Conservation (phyloP, 108 stramenopile genomes). For the Heterococcus sp. region DNA sequence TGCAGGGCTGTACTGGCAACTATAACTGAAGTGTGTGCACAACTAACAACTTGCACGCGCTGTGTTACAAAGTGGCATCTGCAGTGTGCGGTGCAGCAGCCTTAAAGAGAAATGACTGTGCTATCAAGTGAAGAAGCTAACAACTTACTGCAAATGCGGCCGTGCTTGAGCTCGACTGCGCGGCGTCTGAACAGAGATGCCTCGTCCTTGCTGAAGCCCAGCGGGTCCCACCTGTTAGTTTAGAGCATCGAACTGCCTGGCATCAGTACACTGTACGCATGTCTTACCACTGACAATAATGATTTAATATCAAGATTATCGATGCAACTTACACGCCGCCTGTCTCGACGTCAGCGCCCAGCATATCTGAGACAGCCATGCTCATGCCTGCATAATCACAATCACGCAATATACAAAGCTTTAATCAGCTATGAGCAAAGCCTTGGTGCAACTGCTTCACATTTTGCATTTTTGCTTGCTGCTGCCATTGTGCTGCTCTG, state of each 20-base stretch:
- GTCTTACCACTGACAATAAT: no score
- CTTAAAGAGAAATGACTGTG: no score
- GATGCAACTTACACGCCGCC: no score
- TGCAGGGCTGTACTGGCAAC: no score
- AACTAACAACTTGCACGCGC: no score
- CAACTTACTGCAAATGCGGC: conserved; percentile 82
- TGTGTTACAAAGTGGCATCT: no score
- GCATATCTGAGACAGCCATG: not conserved
- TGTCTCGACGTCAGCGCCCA: not conserved
- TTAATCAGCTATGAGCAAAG: not conserved
- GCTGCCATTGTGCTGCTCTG: no score
- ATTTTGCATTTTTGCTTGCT: not conserved
- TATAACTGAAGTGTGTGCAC: no score
- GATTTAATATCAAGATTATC: no score
- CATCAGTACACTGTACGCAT: no score
- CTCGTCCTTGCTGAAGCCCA: conserved; percentile 11
- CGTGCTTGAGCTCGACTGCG: conserved; percentile 80
- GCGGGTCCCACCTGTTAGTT: conserved; percentile 22
- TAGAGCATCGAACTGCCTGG: no score
- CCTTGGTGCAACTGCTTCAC: not conserved
- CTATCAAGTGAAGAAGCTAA: conserved; percentile 74
- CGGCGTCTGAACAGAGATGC: not conserved
- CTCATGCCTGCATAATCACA: not conserved
- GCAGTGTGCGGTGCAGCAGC: no score
- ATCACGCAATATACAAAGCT: not conserved